Base-by-base conservation (phyloP, 1,284 basidiomycete species). In the Ustilago xerochloae region DNA sequence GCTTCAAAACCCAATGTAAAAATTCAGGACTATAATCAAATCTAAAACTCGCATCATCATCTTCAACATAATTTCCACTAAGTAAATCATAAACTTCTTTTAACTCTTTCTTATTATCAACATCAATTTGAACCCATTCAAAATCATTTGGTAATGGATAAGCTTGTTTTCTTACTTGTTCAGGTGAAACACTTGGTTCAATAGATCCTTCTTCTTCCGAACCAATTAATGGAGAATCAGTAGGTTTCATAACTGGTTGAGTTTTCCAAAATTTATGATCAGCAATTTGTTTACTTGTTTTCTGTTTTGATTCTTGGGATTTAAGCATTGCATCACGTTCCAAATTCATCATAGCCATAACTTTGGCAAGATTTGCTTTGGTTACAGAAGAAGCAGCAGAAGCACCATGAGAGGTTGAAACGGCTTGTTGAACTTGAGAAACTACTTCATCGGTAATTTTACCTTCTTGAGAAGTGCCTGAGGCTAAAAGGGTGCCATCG, bases 1-100 rank as follows among this genome's bases (percentile, higher is more conserved):
- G 94, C 77, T 91, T 93, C 38, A 99, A 87, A 9, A 94, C 95
- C 97, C 97, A 99, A 84, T 91, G 88, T 49, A 99, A 86, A 85
- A 99, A 99, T 85, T 97, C 94, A 6, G 94, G 90, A 43, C 91
- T 92, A 83, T 99, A 99, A 81, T 93, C 91, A 88, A 99, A 98
- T 28, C 97, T 90, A 88, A 99, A 97, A 29, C 92, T 90, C 6
- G 95, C 94, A 60, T 95, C 92, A 78, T 94, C 92, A 84, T 99
- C 97, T 85, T 99, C 97, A 48, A 99, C 95, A 78, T 99, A 99
- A 86, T 99, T 93, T 12, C 91, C 88, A 1, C 93, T 96, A 20
- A 99, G 87, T 8, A 99, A 88, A 68, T 94, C 91, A 81, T 97
- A 94, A 10, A 98, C 90, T 84, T 99, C 97, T 81, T 92, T 91